Evolutionary conservation across 805 yeast genomes (phyloP).

Genomic region (Yarrowia alimentaria): DNA sequence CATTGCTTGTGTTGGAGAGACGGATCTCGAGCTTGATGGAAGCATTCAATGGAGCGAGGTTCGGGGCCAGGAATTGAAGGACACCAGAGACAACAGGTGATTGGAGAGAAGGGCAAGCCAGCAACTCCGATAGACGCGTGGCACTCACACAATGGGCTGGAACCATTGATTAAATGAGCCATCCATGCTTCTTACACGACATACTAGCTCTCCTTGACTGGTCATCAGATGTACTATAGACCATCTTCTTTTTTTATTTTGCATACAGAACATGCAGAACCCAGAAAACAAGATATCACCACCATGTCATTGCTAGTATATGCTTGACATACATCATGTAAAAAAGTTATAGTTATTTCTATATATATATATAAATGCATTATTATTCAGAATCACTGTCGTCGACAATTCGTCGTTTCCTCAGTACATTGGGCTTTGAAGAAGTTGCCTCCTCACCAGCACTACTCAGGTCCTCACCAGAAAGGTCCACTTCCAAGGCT

Average conservation of each 20-base stretch:
- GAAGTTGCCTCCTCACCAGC: neutral
- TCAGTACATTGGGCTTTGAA: neutral
- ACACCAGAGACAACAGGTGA: slow-evolving; percentile 17
- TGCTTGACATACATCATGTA: too few species aligned
- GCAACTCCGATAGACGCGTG: neutral
- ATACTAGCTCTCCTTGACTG: too few species aligned
- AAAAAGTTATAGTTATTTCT: too few species aligned
- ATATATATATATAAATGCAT: neutral
- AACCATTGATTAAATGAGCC: too few species aligned
- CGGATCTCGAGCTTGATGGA: slow-evolving; percentile 38
- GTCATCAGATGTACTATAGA: too few species aligned
- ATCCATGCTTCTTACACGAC: too few species aligned
- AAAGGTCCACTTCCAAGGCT: neutral
- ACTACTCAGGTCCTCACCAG: neutral
- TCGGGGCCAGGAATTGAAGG: slow-evolving; percentile 30
- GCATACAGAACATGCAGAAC: too few species aligned
- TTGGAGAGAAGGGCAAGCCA: too few species aligned
- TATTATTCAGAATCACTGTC: slow-evolving; percentile 3
- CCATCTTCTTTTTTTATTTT: too few species aligned
- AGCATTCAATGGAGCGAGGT: slow-evolving; percentile 40
- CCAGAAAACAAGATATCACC: too few species aligned
- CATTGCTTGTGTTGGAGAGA: slow-evolving; percentile 40
- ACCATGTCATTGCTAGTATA: too few species aligned
- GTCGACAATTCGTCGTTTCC: slow-evolving; percentile 19
- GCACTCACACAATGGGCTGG: neutral